Evolutionary conservation across 148 eudicot species (phyloP), one percentile per base, ranked within the genome.

Genomic region (Polygonum maritimum): DNA sequence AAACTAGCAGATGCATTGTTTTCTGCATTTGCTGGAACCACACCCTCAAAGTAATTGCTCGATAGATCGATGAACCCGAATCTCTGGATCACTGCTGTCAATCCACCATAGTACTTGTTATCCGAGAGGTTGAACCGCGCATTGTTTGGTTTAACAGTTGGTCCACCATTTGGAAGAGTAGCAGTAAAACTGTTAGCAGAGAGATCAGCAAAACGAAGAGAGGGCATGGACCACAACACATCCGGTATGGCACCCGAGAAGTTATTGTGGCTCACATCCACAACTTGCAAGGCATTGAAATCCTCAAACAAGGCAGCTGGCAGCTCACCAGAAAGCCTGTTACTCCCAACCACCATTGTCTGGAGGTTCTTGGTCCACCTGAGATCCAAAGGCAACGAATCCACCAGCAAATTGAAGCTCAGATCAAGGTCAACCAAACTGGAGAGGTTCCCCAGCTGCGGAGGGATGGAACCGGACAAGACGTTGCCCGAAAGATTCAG

Each of bases 391-490:
- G 92, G 93, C 79, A 94, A 67, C 3, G 84, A 74, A 54, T 85
- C 88, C 54, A 79, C 71, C 48, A 94, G 71, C 71, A 84, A 40
- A 84, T 94, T 94, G 62, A 49, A 76, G 75, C 96, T 84, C 65
- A 94, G 93, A 86, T 94, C 96, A 83, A 94, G 97, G 83, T 86
- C 96, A 86, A 92, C 84, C 76, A 94, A 82, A 63, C 76, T 84
- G 35, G 80, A 72, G 71, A 94, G 90, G 71, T 86, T 86, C 77
- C 98, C 94, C 14, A 94, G 87, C 78, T 86, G 92, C 44, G 90
- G 51, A 2, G 98, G 98, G 71, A 94, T 79, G n/a, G 83, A 82
- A 52, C 93, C 89, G 33, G 80, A 60, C 12, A 94, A 80, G 77
- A 78, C 71, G 78, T 94, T 94, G 26, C 79, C 49, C 3, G 97